Conservation (phyloP, 228 moss, liverwort and hornwort genomes). For the Sphagnum fallax region DNA sequence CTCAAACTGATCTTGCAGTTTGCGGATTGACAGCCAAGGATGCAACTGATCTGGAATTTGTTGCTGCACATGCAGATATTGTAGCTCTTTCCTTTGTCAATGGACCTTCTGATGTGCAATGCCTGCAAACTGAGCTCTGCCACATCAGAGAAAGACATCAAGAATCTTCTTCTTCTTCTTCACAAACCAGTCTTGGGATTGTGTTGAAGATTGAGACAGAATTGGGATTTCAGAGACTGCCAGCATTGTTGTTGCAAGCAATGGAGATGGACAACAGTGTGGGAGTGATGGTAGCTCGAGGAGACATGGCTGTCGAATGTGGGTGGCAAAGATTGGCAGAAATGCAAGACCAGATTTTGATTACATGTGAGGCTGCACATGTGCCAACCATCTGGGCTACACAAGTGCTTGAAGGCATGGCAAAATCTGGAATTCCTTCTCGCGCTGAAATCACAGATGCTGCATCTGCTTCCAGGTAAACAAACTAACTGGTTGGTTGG, state of each 20-base stretch:
- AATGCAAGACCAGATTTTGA: constrained; percentile 36
- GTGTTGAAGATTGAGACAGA: constrained; percentile 38
- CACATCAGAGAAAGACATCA: constrained; percentile 4
- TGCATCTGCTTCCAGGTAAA: constrained; percentile 42
- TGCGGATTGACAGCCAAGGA: constrained; percentile 30
- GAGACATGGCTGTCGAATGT: constrained; percentile 53
- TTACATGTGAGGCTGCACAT: constrained; percentile 42
- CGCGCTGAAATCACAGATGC: constrained; percentile 48
- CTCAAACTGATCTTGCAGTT: constrained; percentile 23
- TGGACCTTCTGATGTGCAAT: constrained; percentile 32
- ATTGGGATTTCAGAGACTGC: constrained; percentile 31
- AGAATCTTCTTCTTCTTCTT: too few species aligned
- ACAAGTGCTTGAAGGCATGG: constrained; percentile 47
- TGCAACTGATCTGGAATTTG: constrained; percentile 34
- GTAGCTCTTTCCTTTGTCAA: constrained; percentile 49
- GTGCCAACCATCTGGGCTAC: constrained; percentile 51
- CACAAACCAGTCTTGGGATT: constrained; percentile 12
- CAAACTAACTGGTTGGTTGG: too few species aligned
- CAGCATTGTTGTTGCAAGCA: constrained; percentile 38
- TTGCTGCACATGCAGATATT: constrained; percentile 35
- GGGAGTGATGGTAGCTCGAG: constrained; percentile 53
- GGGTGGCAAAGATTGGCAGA: constrained; percentile 43
- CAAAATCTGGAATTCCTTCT: constrained; percentile 37
- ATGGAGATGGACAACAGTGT: constrained; percentile 30
- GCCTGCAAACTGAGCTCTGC: constrained; percentile 26